These are phyloP conservation scores for Neurospora africana DNA, from an alignment of 495 filamentous ascomycete genomes.

Conservation along the genomic window DNA sequence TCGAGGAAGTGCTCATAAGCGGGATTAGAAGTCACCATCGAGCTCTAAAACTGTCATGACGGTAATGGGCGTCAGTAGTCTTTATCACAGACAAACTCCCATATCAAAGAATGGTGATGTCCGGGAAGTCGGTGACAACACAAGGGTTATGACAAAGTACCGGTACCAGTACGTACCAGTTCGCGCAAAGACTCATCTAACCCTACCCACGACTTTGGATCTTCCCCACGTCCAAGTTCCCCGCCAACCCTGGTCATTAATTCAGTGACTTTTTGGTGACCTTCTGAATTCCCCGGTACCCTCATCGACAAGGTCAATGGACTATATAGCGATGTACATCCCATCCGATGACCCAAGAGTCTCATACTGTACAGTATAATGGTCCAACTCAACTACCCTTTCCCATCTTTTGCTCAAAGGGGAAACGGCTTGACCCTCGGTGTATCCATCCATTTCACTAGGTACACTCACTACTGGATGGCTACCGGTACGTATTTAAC, in stretches of 20 bases:
- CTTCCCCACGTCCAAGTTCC: background rate
- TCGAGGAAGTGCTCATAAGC: background rate
- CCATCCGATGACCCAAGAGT: no score
- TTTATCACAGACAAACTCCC: background rate
- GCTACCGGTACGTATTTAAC: no score
- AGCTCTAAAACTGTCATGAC: background rate
- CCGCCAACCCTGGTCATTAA: background rate
- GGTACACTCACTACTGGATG: no score
- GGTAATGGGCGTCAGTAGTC: background rate
- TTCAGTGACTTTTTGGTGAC: background rate
- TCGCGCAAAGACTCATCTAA: background rate
- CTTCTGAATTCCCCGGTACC: no score
- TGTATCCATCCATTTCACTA: no score
- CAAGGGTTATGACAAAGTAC: background rate
- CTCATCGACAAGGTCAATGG: no score
- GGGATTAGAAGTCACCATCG: fast-evolving
- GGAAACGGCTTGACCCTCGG: no score
- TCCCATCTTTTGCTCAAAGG: no score
- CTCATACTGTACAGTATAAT: no score
- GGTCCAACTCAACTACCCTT: no score
- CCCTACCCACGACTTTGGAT: background rate
- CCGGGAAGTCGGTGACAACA: background rate
- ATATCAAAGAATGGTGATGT: background rate
- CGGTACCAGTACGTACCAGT: background rate
- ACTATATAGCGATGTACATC: no score